Evolutionary conservation across 345 rosid species (phyloP), one percentile per base, ranked within the genome.

Genomic region (Pistacia integerrima): DNA sequence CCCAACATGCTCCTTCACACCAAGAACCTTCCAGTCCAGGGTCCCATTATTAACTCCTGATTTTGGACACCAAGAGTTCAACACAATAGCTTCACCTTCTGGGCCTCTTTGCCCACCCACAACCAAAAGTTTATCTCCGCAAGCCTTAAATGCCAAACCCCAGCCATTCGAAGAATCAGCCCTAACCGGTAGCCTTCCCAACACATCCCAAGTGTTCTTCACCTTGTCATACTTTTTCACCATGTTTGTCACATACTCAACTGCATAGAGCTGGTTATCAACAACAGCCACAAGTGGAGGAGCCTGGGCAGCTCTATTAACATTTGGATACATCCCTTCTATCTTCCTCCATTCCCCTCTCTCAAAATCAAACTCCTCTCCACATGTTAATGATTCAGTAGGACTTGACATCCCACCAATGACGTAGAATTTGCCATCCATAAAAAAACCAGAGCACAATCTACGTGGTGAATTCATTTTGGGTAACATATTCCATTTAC

Each of bases 141-240:
- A 92, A n/a, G 97, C 92, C 79, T 92, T 92, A 73, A 92, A 92
- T 35, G 97, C 97, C 67, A 92, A 77, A 2, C 97, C 97, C 97
- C 97, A 92, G 25, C 97, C 95, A 77, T 88, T 90, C 1, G 95
- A 90, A 4, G 89, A 82, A 77, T 92, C 97, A 76, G 89, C 93
- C 79, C 88, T 87, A 8, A 88, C 91, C 0, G 95, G 97, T 62
- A 92, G 87, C 83, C 97, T 87, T 59, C 93, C 94, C 84, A 90
- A 67, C n/a, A 92, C 90, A 35, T 81, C 80, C 97, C 97, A 92
- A 0, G 76, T 75, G 81, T 92, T 92, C 75, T 82, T 83, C 77
- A 3, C 75, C 77, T 92, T 92, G 65, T 90, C 83, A 28, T 92
- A 92, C 80, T 83, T 92, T 85, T 88, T 92, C 74, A 92, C 93